Evolutionary conservation across 2,329 filamentous ascomycete genomes (phyloP), one percentile per base, ranked within the genome.

Genomic region (Parastagonospora avenae): DNA sequence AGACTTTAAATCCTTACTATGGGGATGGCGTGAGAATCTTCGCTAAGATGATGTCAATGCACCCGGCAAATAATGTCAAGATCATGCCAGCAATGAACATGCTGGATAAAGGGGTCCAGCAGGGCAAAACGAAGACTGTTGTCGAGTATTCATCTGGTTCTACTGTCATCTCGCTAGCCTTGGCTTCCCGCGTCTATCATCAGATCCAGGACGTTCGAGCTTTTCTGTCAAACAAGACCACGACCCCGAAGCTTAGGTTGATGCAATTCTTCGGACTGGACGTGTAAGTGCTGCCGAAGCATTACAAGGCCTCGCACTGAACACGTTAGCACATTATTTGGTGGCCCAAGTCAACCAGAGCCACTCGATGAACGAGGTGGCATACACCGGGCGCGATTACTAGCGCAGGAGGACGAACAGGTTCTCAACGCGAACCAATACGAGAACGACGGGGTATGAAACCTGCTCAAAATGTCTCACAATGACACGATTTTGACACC

Each of bases 41-140:
- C 55, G 84, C 85, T 32, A 87, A 87, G 71, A 83, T 87, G 82
- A 82, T 87, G 79, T 84, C 82, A 2, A 82, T 82, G 75, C 82
- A 84, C 59, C 84, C 85, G 1, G 82, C 84, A 3, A 83, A 87
- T 54, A 87, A 87, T 41, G 85, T 87, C 57, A 87, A 87, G 63
- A 79, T 81, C 2, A 79, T 88, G 70, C 85, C 85, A 59, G 60
- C 60, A 30, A 38, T 63, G 46, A 62, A 63, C 28, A 63, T 63
- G 60, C 42, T 63, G 11, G 42, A 44, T 4, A 50, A 59, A 15
- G 52, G 48, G 9, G 59, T 62, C 4, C 14, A 54, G 6, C 54
- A 54, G 24, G 44, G 27, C 8, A 59, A 54, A 29, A 54, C 59
- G 4, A 57, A 57, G 40, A 62, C 59, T 10, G 57, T 63, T 4